These are phyloP conservation scores for Cucurbita moschata DNA, from an alignment of 306 rosid genomes.

Conservation along the genomic window DNA sequence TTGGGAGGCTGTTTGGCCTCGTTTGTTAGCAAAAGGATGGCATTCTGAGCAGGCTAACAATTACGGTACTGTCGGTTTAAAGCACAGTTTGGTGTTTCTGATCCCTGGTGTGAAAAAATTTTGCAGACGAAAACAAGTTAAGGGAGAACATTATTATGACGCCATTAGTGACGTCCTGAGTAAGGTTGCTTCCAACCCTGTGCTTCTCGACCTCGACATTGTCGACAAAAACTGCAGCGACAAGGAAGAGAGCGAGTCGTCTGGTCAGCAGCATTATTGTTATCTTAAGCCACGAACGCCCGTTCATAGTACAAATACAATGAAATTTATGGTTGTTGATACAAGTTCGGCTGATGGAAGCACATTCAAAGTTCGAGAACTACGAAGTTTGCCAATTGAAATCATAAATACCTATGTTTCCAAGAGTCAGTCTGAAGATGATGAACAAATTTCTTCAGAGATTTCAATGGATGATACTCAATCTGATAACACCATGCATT, in stretches of 20 bases:
- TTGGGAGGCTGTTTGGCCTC: slow-evolving; percentile 99
- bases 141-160: slow-evolving; percentile 70
- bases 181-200: slow-evolving; percentile 76
- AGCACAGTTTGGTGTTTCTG: slow-evolving; percentile 60
- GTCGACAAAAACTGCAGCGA: slow-evolving; percentile 33
- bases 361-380: slow-evolving; percentile 36
- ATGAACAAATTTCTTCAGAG: slow-evolving; percentile 1
- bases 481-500: slow-evolving; percentile 23
- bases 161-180: slow-evolving; percentile 59
- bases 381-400: slow-evolving; percentile 51
- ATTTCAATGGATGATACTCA: slow-evolving; percentile 22
- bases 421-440: slow-evolving; percentile 29
- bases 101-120: slow-evolving; percentile 73
- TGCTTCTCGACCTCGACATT: slow-evolving; percentile 55
- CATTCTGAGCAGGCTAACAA: slow-evolving; percentile 78
- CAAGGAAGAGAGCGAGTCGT: slow-evolving; percentile 17
- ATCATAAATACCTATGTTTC: slow-evolving; percentile 16
- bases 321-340: slow-evolving; percentile 82
- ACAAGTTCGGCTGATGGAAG: slow-evolving; percentile 49
- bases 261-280: slow-evolving; percentile 51
- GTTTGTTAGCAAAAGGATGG: slow-evolving; percentile 93
- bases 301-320: slow-evolving; percentile 17
- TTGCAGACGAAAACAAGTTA: slow-evolving; percentile 55
- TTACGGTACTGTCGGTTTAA: slow-evolving; percentile 32
- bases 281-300: slow-evolving; percentile 79